These are phyloP conservation scores for Pythium phragmiticola DNA, from an alignment of 352 stramenopile genomes.

Conservation along the genomic window DNA sequence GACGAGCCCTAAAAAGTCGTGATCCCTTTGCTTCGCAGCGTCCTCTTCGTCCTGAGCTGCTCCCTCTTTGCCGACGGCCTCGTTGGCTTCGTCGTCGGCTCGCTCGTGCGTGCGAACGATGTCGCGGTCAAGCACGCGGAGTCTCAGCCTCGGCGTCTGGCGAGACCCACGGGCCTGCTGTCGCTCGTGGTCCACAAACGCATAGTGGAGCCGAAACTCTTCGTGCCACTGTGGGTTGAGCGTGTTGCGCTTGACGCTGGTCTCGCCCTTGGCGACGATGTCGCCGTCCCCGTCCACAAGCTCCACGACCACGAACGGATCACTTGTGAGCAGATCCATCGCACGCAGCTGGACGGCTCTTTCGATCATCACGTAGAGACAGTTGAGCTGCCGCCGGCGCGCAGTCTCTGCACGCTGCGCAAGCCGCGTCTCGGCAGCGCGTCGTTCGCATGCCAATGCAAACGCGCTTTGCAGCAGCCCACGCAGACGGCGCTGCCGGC, in stretches of 20 bases:
- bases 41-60: conserved; percentile 7
- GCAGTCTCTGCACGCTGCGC: conserved; percentile 25
- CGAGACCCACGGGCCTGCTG: neutral
- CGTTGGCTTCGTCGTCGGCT: conserved; percentile 10
- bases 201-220: conserved; percentile 61
- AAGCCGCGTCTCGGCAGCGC: conserved; percentile 29
- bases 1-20: conserved; percentile 51
- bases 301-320: conserved; percentile 56
- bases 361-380: conserved; percentile 56
- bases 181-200: conserved; percentile 31
- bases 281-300: conserved; percentile 27
- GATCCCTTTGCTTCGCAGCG: neutral
- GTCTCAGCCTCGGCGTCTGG: conserved; percentile 1
- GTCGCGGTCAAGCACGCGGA: conserved; percentile 45
- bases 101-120: conserved; percentile 22
- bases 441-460: conserved; percentile 30
- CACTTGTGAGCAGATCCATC: conserved; percentile 56
- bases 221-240: conserved; percentile 73
- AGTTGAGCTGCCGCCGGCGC: conserved; percentile 48
- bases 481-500: conserved; percentile 26
- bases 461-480: conserved; percentile 36
- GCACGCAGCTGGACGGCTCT: conserved; percentile 43
- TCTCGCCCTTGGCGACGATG: conserved; percentile 43
- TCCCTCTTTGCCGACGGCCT: conserved; percentile 2
- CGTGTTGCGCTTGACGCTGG: conserved; percentile 48